Conservation (phyloP, 257 asterid genomes). For the Solanum commersonii region DNA sequence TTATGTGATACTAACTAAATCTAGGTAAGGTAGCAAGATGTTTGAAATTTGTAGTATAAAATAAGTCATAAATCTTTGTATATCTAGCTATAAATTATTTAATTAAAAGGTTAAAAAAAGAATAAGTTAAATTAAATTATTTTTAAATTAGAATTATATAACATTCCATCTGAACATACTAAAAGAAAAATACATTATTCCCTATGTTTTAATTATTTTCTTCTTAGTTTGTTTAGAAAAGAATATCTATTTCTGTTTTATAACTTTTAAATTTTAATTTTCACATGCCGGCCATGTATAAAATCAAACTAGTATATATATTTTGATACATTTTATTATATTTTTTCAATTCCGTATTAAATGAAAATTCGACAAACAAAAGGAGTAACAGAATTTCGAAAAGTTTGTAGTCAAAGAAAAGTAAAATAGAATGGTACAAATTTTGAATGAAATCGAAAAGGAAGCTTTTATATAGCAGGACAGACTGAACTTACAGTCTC, state of each 20-base stretch:
- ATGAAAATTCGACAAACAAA: too few species aligned
- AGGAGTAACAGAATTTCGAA: not conserved
- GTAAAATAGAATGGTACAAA: not conserved
- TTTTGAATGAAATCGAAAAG: not conserved
- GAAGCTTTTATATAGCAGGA: not conserved
- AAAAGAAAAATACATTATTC: not conserved
- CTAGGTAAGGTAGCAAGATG: not conserved
- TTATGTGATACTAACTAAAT: not conserved
- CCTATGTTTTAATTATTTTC: too few species aligned
- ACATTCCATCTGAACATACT: not conserved
- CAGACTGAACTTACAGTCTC: not conserved
- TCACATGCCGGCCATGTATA: not conserved
- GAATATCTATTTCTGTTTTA: not conserved
- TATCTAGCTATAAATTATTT: not conserved
- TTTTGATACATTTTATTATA: too few species aligned
- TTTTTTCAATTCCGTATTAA: too few species aligned
- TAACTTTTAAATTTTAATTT: too few species aligned
- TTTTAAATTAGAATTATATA: not conserved
- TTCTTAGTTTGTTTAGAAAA: too few species aligned
- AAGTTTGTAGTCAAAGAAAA: not conserved
- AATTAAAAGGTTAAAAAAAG: not conserved
- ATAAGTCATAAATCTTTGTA: not conserved
- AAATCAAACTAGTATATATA: too few species aligned
- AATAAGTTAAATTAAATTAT: too few species aligned
- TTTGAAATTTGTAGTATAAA: not conserved